phyloP scores from a whole-genome alignment of 306 rosid genomes.

The Dryas alaskensis region DNA sequence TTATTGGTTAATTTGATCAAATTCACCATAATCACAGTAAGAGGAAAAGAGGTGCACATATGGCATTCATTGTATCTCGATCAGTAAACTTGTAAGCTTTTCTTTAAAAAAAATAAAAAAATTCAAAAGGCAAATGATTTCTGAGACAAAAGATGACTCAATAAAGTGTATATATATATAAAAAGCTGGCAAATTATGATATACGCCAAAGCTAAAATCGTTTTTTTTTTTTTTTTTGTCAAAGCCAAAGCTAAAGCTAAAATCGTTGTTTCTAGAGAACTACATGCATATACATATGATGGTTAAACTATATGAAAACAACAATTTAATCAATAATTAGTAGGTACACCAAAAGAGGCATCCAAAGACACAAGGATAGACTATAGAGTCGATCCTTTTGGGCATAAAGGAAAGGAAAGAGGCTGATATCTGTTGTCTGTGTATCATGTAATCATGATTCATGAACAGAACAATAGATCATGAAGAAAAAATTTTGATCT shows the following conservation, averaged over 20 bases:
- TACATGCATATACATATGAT: background rate
- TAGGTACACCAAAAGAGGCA: slow-evolving; percentile 32
- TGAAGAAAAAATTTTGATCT: no score
- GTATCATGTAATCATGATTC: no score
- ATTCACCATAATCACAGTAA: slow-evolving; percentile 13
- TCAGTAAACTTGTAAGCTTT: slow-evolving; percentile 20
- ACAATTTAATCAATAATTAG: background rate
- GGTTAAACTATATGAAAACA: background rate
- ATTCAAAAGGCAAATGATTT: slow-evolving; percentile 28
- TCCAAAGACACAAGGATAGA: slow-evolving; percentile 35
- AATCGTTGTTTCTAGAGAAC: no score
- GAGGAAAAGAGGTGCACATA: background rate
- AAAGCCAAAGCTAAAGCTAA: no score
- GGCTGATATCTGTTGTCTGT: background rate
- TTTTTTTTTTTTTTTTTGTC: no score
- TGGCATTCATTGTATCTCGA: slow-evolving; percentile 16
- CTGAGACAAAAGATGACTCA: slow-evolving; percentile 18
- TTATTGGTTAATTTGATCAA: no score
- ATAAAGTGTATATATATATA: no score
- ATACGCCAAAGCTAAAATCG: no score
- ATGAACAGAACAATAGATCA: no score
- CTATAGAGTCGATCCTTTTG: background rate
- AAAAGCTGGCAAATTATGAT: no score
- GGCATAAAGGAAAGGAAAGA: slow-evolving; percentile 4
- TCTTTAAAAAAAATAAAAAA: background rate